These are phyloP conservation scores for Ganoderma resinaceum DNA, from an alignment of 1,284 basidiomycete species.

Conservation along the genomic window DNA sequence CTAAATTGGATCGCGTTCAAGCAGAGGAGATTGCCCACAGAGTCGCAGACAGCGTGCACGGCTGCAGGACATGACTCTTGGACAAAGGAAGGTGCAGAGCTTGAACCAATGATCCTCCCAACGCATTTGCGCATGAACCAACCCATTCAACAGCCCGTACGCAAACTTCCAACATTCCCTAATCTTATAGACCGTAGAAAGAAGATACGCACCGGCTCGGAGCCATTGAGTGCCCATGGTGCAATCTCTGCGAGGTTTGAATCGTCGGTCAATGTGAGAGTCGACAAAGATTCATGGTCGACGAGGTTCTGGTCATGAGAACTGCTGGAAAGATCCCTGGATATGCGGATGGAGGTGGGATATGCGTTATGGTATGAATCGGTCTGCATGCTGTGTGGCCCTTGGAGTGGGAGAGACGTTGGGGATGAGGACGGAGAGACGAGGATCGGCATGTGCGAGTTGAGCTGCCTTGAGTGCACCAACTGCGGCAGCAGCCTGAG, in stretches of 20 bases:
- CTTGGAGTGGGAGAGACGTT: slow-evolving; percentile 22
- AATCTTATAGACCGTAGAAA: no score
- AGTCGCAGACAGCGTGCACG: not conserved
- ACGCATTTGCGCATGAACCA: not conserved
- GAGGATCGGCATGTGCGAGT: slow-evolving; percentile 22
- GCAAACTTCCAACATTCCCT: not conserved
- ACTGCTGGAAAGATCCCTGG: slow-evolving; percentile 26
- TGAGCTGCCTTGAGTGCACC: not conserved
- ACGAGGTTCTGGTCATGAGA: slow-evolving; percentile 22
- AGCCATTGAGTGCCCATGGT: slow-evolving; percentile 28
- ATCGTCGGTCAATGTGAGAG: slow-evolving; percentile 26
- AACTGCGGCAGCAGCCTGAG: not conserved
- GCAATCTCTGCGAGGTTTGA: slow-evolving; percentile 29
- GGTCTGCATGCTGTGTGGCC: slow-evolving; percentile 28
- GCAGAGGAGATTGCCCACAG: not conserved
- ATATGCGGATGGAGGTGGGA: slow-evolving; percentile 29
- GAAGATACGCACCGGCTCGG: slow-evolving; percentile 25
- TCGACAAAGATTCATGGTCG: slow-evolving; percentile 25
- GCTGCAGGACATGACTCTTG: not conserved
- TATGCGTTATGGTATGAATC: slow-evolving; percentile 22
- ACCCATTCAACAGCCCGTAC: not conserved
- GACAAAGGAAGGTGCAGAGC: not conserved
- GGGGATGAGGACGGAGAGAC: slow-evolving; percentile 25
- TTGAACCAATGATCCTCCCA: not conserved
- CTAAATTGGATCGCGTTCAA: not conserved